These are phyloP conservation scores for Mediolabrus comicus DNA, from an alignment of 108 stramenopile genomes.

Conservation along the genomic window DNA sequence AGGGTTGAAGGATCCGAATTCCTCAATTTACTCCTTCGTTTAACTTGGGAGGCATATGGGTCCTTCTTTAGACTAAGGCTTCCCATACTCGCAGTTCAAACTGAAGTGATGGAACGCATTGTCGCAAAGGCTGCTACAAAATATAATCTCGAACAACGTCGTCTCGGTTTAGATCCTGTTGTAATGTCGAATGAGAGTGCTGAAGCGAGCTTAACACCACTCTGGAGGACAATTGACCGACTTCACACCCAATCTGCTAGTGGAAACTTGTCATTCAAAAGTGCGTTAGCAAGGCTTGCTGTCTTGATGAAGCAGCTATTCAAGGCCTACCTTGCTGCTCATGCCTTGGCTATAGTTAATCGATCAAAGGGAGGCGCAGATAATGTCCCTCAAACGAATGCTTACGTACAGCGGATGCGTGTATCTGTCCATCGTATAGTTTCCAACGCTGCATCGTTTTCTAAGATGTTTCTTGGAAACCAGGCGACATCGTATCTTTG, in stretches of 20 bases:
- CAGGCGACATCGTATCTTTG: conserved; percentile 48
- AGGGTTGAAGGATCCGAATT: conserved; percentile 83
- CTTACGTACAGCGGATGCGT: conserved; percentile 58
- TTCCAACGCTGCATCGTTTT: conserved; percentile 75
- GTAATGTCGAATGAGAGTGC: conserved; percentile 73
- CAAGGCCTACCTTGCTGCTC: conserved; percentile 86
- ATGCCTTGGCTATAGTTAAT: conserved; percentile 70
- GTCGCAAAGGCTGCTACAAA: conserved; percentile 76
- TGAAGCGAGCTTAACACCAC: conserved; percentile 78
- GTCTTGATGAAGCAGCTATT: conserved; percentile 82
- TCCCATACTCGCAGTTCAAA: conserved; percentile 81
- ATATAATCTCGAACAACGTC: conserved; percentile 70
- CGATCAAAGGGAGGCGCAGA: conserved; percentile 36
- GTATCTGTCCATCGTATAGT: conserved; percentile 79
- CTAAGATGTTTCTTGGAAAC: conserved; percentile 83
- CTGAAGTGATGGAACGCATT: conserved; percentile 87
- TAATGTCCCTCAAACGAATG: conserved; percentile 40
- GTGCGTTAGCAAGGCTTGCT: conserved; percentile 75
- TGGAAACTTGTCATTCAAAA: conserved; percentile 82
- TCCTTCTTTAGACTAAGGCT: conserved; percentile 79
- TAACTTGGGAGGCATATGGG: conserved; percentile 84
- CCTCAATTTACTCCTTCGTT: conserved; percentile 77
- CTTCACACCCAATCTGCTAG: conserved; percentile 83
- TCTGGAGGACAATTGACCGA: conserved; percentile 87
- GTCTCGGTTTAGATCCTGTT: conserved; percentile 46